These are phyloP conservation scores for Neodidymelliopsis sp. DNA, from an alignment of 2,329 filamentous ascomycete species.

Conservation along the genomic window DNA sequence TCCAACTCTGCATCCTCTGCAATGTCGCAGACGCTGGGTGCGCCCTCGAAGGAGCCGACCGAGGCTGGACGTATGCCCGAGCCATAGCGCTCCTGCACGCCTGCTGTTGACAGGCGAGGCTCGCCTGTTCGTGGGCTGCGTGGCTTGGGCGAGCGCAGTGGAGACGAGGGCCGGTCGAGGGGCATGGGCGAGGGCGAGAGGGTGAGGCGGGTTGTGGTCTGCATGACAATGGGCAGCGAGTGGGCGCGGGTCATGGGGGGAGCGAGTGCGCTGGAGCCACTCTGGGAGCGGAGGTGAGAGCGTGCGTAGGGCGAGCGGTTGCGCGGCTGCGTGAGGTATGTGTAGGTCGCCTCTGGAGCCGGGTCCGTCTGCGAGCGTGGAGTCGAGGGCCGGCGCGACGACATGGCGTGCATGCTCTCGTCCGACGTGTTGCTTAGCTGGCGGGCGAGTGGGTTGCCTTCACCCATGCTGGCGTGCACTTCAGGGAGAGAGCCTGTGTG, in stretches of 20 bases:
- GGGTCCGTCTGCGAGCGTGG: slow-evolving; percentile 52
- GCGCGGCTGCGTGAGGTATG: slow-evolving; percentile 46
- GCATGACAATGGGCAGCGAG: slow-evolving; percentile 55
- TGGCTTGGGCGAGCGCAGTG: slow-evolving; percentile 53
- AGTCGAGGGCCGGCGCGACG: slow-evolving; percentile 42
- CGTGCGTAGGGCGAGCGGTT: slow-evolving; percentile 58
- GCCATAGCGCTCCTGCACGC: slow-evolving; percentile 29
- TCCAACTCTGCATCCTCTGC: slow-evolving; percentile 59
- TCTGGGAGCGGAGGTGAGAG: slow-evolving; percentile 56
- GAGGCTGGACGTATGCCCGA: slow-evolving; percentile 38
- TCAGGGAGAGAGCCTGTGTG: slow-evolving; percentile 11
- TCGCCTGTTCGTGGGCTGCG: slow-evolving; percentile 46
- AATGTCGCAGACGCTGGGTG: slow-evolving; percentile 52
- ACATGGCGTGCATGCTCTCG: slow-evolving; percentile 28
- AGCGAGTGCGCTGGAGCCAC: slow-evolving; percentile 51
- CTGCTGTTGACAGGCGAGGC: slow-evolving; percentile 21
- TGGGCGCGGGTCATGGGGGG: slow-evolving; percentile 58
- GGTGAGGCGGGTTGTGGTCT: slow-evolving; percentile 40
- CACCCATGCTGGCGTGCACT: slow-evolving; percentile 30
- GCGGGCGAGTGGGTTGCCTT: slow-evolving; percentile 30
- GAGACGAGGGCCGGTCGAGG: slow-evolving; percentile 46
- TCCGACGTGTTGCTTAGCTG: slow-evolving; percentile 36
- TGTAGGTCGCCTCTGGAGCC: slow-evolving; percentile 31
- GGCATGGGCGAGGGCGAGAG: slow-evolving; percentile 45
- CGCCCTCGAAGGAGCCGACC: slow-evolving; percentile 37